Base-by-base conservation (phyloP, 225 moss, liverwort and hornwort genomes). In the Thuidium tamariscinum region DNA sequence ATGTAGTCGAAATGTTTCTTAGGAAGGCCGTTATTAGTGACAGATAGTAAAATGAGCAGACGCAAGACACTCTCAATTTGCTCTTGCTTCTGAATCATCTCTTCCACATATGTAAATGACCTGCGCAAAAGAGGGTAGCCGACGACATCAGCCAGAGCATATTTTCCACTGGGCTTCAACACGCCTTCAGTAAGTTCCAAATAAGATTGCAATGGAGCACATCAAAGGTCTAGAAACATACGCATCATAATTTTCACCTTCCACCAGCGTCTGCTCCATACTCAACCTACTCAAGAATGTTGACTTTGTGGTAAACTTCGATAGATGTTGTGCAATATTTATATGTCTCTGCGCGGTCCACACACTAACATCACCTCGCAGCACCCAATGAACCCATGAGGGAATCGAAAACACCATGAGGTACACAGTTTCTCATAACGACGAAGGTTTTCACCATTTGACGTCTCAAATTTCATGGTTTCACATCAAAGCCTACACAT, bases 1-100 rank as follows among this genome's bases (percentile, higher is more conserved):
- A 99, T 86, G 89, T 97, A 97, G 86, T 99, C 99, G 72, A 93
- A 99, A 59, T 99, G 96, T 90, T 96, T 99, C 88, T 97, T 99
- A 61, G 96, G 97, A 78, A 99, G 89, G 70, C 99, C 99, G 72
- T 95, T 95, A 81, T 92, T 97, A 62, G 96, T 97, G 62, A 99
- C 90, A 68, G 99, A 99, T 77, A 99, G 92, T 87, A 97, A 88
- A 37, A 97, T 94, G 44, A 99, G 86, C 72, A 99, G 86, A 63
- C 99, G 99, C 86, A 99, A 92, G 81, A 95, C 97, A 88, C 93
- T 96, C 81, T 92, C 92, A 87, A 96, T 74, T 77, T 93, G 94
- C 77, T 96, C 99, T 89, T 95, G 97, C 86, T 87, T 94, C 84
- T 95, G 95, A 86, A 99, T 97, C 96, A 95, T 91, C 92, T 99